Evolutionary conservation across 306 rosid species (phyloP), one percentile per base, ranked within the genome.

Genomic region (Corylus heterophylla): DNA sequence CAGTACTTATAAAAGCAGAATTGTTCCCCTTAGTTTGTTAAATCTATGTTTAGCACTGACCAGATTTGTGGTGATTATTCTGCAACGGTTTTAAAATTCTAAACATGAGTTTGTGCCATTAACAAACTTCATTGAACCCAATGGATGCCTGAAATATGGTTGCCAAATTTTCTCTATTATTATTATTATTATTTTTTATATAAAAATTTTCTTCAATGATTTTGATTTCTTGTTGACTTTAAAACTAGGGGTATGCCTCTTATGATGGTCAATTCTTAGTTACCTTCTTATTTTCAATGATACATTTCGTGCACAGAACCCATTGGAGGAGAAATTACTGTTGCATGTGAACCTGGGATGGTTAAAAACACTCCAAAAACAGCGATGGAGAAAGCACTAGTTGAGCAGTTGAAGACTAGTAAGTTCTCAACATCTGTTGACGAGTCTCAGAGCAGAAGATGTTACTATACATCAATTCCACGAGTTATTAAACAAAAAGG

Each of bases 391-490:
- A 84, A 83, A 63, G 92, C 81, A 66, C 91, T 89, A 76, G 89
- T 85, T 74, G 87, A 89, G 72, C 97, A 92, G 84, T 83, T 88
- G 74, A 87, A 87, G 84, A 79, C 31, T 86, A 76, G 77, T 75
- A 88, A 82, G 78, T 88, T 84, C 73, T 84, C 87, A 83, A 68
- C 86, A 74, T 75, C 94, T 54, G 76, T 73, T 79, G 89, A 84
- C 64, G 83, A 71, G 67, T 72, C 87, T 74, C 76, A 79, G 85
- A 82, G 59, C 66, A 92, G 82, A 81, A 93, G 97, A 81, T 94
- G 98, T 82, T 92, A 92, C 82, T 92, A 88, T 85, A 92, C 98
- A 62, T 75, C 90, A 62, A 87, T 94, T 84, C 97, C 98, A 61
- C 92, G 78, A 79, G 82, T 94, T 76, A 80, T 94, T 82, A 92